Evolutionary conservation across 768 basidiomycete species (phyloP).

Genomic region (Collybia mongolica): DNA sequence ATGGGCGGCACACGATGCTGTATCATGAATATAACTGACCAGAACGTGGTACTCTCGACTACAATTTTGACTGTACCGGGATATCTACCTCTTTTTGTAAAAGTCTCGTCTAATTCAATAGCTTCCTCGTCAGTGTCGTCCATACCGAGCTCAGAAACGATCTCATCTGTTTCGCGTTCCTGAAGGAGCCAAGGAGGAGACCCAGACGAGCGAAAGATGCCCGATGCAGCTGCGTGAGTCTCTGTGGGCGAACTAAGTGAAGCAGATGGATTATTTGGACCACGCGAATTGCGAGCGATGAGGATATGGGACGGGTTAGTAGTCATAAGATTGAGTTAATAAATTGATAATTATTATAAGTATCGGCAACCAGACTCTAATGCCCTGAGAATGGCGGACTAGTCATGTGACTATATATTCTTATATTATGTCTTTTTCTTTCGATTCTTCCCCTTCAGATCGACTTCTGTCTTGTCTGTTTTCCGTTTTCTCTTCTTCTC

Average conservation of each 20-base stretch:
- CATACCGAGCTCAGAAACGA: constrained; percentile 65
- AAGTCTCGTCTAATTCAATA: constrained; percentile 81
- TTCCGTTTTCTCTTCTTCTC: constrained; percentile 19
- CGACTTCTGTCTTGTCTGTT: constrained; percentile 4
- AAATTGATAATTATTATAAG: constrained; percentile 44
- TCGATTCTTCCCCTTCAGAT: constrained; percentile 15
- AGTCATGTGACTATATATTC: neutral
- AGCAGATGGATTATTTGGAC: constrained; percentile 73
- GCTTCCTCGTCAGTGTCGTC: constrained; percentile 65
- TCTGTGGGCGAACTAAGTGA: constrained; percentile 83
- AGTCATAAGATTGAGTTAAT: constrained; percentile 45
- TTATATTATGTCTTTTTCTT: constrained; percentile 1
- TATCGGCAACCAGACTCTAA: no score
- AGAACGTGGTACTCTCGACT: constrained; percentile 87
- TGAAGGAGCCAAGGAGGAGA: constrained; percentile 81
- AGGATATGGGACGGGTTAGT: constrained; percentile 87
- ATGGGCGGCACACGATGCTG: neutral
- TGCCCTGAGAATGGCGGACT: neutral
- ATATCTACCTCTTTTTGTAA: constrained; percentile 61
- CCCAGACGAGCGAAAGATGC: constrained; percentile 78
- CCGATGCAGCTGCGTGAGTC: constrained; percentile 84
- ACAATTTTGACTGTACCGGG: constrained; percentile 91
- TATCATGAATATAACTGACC: constrained; percentile 48
- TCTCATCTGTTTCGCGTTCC: constrained; percentile 69
- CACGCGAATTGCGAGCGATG: constrained; percentile 83